Evolutionary conservation across 2,329 filamentous ascomycete species (phyloP).

Genomic region (Capronia epimyces): DNA sequence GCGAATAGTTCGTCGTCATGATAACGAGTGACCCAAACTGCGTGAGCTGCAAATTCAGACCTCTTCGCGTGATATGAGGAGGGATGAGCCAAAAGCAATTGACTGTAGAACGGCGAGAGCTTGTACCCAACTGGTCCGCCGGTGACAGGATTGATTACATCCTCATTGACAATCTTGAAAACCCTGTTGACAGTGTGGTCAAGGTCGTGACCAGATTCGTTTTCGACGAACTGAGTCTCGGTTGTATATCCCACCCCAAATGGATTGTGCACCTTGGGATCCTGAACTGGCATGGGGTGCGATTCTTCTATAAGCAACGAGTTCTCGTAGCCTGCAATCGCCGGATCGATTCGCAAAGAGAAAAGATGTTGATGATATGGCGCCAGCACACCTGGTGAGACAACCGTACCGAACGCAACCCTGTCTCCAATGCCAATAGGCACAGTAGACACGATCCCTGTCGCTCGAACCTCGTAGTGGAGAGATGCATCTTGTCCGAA

Average conservation of each 20-base stretch:
- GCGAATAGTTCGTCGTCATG: conserved; percentile 50
- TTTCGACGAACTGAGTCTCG: conserved; percentile 42
- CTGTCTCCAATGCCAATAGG: conserved; percentile 36
- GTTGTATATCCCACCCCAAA: conserved; percentile 50
- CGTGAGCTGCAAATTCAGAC: conserved; percentile 52
- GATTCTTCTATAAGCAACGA: conserved; percentile 50
- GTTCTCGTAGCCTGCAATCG: conserved; percentile 37
- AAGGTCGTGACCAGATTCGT: conserved; percentile 46
- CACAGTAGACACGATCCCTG: conserved; percentile 43
- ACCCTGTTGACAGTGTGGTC: conserved; percentile 45
- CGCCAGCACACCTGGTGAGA: conserved; percentile 40
- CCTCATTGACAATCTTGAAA: conserved; percentile 55
- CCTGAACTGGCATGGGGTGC: conserved; percentile 54
- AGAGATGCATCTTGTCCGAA: conserved; percentile 41
- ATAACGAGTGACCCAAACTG: conserved; percentile 52
- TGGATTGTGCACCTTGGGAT: conserved; percentile 44
- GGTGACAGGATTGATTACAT: conserved; percentile 50
- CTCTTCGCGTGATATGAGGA: conserved; percentile 48
- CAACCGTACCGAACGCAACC: conserved; percentile 38
- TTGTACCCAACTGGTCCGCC: conserved; percentile 52
- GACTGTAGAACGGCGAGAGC: conserved; percentile 51
- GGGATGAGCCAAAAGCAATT: conserved; percentile 52
- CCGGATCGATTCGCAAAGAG: conserved; percentile 42
- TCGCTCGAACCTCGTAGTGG: conserved; percentile 41
- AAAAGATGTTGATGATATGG: conserved; percentile 45